Percentiles rank a stretch among this genome's conserved stretches.
These are phyloP conservation scores for Coemansia sp. DNA, from an alignment of 192 early-diverging fungal species.

Conservation along the genomic window DNA sequence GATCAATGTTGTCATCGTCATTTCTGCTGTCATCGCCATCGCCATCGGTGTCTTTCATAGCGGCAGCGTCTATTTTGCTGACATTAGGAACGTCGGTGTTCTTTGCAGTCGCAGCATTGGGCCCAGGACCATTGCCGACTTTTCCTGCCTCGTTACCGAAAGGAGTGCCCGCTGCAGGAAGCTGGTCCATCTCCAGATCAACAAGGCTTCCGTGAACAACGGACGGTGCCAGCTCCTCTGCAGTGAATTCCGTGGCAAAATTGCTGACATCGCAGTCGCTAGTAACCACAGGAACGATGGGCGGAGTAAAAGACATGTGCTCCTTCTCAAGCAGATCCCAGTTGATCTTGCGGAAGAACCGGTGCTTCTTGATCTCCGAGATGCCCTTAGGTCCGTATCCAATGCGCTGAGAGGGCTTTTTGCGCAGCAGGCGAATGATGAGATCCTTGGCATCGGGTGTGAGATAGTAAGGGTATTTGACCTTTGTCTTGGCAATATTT, in stretches of 20 bases:
- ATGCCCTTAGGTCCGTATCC: conserved; percentile 50
- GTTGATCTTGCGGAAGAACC: conserved; percentile 76
- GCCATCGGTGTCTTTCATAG: too few relatives aligned
- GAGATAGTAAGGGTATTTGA: conserved; percentile 77
- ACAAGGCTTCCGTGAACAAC: conserved; percentile 21
- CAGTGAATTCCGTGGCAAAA: conserved; percentile 79
- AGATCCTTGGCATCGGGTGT: conserved; percentile 79
- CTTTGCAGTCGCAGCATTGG: not conserved
- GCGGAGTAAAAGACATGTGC: conserved; percentile 58
- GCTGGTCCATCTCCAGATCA: conserved; percentile 14
- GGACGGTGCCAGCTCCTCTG: conserved; percentile 44
- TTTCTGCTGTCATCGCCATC: not conserved
- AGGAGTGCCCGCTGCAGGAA: not conserved
- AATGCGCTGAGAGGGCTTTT: conserved; percentile 63
- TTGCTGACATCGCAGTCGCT: conserved; percentile 73
- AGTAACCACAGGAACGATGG: conserved; percentile 64
- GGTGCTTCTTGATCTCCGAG: conserved; percentile 56
- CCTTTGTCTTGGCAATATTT: conserved; percentile 80
- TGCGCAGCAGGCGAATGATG: conserved; percentile 66
- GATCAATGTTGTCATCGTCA: conserved; percentile 31
- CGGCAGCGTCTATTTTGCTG: not conserved
- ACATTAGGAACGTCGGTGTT: not conserved
- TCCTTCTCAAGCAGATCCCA: conserved; percentile 63
- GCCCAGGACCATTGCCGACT: not conserved
- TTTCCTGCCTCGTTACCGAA: not conserved